Percentiles rank a stretch among this genome's conserved stretches.
These are phyloP conservation scores for Corylus avellana DNA, from an alignment of 306 rosid genomes.

Conservation along the genomic window DNA sequence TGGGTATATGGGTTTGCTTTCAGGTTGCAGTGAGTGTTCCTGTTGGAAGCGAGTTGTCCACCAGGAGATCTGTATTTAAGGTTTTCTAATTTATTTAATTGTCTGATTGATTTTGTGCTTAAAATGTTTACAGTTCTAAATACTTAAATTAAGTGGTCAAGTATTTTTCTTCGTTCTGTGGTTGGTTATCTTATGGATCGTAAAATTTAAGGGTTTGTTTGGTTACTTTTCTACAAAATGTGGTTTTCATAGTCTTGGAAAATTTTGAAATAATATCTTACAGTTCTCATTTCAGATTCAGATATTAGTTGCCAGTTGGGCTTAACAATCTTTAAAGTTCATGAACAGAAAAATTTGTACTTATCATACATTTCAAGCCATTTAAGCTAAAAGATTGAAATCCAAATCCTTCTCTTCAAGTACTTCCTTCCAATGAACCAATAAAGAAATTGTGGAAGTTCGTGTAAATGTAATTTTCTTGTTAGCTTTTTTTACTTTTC, in stretches of 20 bases:
- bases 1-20: background rate
- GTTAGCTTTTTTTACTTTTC: background rate
- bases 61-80: constrained; percentile 55
- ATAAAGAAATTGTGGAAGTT: background rate
- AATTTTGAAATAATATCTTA: background rate
- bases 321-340: background rate
- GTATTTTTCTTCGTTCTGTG: background rate
- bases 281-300: background rate
- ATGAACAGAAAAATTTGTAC: background rate
- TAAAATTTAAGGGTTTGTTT: constrained; percentile 4
- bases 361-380: background rate
- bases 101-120: background rate
- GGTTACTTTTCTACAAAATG: background rate
- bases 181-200: background rate
- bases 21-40: constrained; percentile 53
- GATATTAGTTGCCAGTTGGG: too few relatives aligned
- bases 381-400: background rate
- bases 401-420: background rate
- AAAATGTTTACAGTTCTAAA: constrained; percentile 1
- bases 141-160: constrained; percentile 6
- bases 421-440: background rate
- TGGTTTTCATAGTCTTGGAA: background rate
- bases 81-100: constrained; percentile 9
- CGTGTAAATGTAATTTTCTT: background rate
- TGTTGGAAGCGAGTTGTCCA: constrained; percentile 45